Base-by-base conservation (phyloP, 148 eudicot species). In the Rhododendron ferrugineum region DNA sequence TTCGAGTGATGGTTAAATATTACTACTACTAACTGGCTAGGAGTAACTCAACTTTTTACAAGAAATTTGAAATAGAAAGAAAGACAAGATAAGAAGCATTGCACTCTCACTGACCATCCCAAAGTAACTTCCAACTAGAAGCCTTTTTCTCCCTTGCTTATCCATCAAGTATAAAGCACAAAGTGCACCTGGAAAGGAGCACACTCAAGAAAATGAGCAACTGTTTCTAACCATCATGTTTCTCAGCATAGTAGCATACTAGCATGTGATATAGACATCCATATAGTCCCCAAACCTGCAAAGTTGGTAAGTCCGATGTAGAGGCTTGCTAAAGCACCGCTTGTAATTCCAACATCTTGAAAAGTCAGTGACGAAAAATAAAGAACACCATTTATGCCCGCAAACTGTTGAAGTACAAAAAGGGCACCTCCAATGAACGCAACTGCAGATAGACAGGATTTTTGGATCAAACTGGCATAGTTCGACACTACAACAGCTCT, bases 311-410 rank as follows among this genome's bases (percentile, higher is more conserved):
- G 68, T 85, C 98, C 98, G 82, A 92, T 90, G 85, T 78, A 93
- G 77, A 95, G 87, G 91, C 98, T 93, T 84, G 96, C 96, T 56
- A 93, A 90, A 83, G 93, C 94, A 82, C 92, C 90, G 68, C 89
- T 92, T n/a, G 91, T 83, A 82, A 95, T 92, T 84, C 98, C 98
- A 90, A 93, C 95, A 88, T 92, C 98, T 88, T 88, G 88, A 84
- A 95, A 93, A 78, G 95, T 92, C 91, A 95, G 87, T 60, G 98
- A 95, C 14, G 98, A 95, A 87, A 93, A 95, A 82, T 93, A 93
- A 64, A 95, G 93, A 85, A 93, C 95, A 50, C 94, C 96, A 86
- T 95, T 95, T 87, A 93, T 92, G 70, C 98, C 98, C 20, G 98
- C 95, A 89, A 95, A 92, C 86, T 93, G 98, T 78, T 95, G 98